Percentiles rank a stretch among this genome's conserved stretches.
phyloP scores from a whole-genome alignment of 306 rosid species.

The Cicer judaicum region DNA sequence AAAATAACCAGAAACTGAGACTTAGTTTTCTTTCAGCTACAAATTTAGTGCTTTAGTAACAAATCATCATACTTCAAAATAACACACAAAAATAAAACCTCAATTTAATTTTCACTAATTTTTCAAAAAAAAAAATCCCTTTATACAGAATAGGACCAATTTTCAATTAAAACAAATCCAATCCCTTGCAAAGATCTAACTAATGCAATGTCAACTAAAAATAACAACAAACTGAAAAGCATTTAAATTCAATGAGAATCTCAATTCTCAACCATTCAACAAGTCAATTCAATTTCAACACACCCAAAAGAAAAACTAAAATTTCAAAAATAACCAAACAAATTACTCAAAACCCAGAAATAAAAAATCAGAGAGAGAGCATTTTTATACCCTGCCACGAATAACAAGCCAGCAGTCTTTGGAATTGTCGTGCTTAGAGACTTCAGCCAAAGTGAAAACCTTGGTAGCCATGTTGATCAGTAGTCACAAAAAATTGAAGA shows the following conservation, averaged over 20 bases:
- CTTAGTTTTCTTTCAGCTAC: too few species aligned
- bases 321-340: not conserved
- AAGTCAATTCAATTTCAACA: not conserved
- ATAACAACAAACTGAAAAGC: not conserved
- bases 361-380: not conserved
- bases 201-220: not conserved
- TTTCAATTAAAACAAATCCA: slow-evolving; percentile 14
- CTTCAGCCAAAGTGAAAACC: slow-evolving; percentile 70
- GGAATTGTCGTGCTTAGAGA: slow-evolving; percentile 58
- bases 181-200: slow-evolving; percentile 14
- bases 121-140: not conserved
- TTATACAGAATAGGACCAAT: not conserved
- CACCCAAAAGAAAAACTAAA: not conserved
- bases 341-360: not conserved
- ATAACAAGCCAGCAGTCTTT: slow-evolving; percentile 89
- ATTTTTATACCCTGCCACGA: slow-evolving; percentile 65
- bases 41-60: too few species aligned
- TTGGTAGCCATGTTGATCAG: slow-evolving; percentile 56
- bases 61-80: not conserved
- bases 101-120: not conserved
- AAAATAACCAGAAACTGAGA: not conserved
- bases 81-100: not conserved
- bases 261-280: not conserved
- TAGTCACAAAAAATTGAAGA: not conserved
- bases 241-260: not conserved